Percentiles rank a stretch among this genome's conserved stretches.
Evolutionary conservation across 108 stramenopile species (phyloP).

Genomic region (Nannochloropsis oceanica): DNA sequence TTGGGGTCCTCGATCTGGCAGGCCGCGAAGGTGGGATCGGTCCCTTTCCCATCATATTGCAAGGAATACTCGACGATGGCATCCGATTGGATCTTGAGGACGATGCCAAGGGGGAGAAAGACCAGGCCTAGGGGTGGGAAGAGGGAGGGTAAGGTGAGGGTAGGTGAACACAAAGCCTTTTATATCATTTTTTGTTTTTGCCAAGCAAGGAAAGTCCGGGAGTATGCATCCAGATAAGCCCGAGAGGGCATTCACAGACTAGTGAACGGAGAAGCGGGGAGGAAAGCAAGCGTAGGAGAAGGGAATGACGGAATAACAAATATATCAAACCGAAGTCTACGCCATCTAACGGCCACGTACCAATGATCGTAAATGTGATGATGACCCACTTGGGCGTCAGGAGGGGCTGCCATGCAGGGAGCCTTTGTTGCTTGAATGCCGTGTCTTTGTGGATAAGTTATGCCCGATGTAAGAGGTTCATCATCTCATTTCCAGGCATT

Average conservation of each 20-base stretch:
- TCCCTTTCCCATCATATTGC: not conserved
- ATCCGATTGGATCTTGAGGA: not conserved
- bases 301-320: too few species aligned
- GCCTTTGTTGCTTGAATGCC: constrained; percentile 54
- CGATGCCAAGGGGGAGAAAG: constrained; percentile 64
- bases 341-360: not conserved
- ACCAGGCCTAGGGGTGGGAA: constrained; percentile 40
- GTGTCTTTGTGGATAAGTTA: too few species aligned
- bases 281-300: too few species aligned
- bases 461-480: too few species aligned
- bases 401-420: constrained; percentile 83
- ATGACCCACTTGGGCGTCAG: constrained; percentile 75
- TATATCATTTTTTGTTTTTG: too few species aligned
- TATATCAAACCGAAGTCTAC: too few species aligned
- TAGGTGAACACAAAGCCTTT: not conserved
- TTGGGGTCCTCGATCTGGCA: not conserved
- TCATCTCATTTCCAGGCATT: too few species aligned
- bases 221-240: too few species aligned
- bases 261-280: too few species aligned
- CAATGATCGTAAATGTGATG: constrained; percentile 47
- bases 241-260: too few species aligned
- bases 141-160: not conserved
- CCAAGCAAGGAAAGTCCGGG: too few species aligned
- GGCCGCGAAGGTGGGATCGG: not conserved
- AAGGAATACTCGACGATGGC: not conserved